These are phyloP conservation scores for Penicillium odoratum DNA, from an alignment of 495 filamentous ascomycete species.

Conservation along the genomic window DNA sequence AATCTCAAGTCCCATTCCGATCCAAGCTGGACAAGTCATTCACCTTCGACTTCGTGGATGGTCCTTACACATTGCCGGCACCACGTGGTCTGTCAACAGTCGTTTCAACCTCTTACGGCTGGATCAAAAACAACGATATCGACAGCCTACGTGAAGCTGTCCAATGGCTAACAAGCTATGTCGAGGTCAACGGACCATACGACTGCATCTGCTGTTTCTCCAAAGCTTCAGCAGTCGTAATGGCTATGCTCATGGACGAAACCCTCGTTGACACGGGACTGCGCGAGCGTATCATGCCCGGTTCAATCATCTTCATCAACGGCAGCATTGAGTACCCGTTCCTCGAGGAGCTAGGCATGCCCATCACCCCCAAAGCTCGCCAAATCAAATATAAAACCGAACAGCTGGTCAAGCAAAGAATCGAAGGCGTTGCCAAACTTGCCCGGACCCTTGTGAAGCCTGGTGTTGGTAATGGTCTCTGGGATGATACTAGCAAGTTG, in stretches of 20 bases:
- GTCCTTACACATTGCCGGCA: not conserved
- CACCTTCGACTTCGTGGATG: not conserved
- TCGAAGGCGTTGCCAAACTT: not conserved
- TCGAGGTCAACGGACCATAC: not conserved
- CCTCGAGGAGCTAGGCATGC: not conserved
- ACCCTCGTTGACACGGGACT: not conserved
- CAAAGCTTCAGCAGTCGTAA: not conserved
- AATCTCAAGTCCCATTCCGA: not conserved
- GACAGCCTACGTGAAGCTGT: not conserved
- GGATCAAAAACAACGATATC: not conserved
- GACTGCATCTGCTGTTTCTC: conserved; percentile 1
- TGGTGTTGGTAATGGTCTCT: not conserved
- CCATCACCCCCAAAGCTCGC: not conserved
- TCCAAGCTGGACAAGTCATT: not conserved
- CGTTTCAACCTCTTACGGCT: not conserved
- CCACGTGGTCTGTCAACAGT: not conserved
- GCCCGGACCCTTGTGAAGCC: not conserved
- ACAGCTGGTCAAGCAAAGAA: not conserved
- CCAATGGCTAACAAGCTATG: not conserved
- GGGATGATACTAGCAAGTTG: not conserved
- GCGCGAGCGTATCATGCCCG: not conserved
- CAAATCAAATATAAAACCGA: not conserved
- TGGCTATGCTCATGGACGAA: not conserved
- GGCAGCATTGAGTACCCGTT: not conserved
- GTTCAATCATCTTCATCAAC: not conserved